Base-by-base conservation (phyloP, 2,329 filamentous ascomycete genomes). In the Raffaelea deltoideospora region DNA sequence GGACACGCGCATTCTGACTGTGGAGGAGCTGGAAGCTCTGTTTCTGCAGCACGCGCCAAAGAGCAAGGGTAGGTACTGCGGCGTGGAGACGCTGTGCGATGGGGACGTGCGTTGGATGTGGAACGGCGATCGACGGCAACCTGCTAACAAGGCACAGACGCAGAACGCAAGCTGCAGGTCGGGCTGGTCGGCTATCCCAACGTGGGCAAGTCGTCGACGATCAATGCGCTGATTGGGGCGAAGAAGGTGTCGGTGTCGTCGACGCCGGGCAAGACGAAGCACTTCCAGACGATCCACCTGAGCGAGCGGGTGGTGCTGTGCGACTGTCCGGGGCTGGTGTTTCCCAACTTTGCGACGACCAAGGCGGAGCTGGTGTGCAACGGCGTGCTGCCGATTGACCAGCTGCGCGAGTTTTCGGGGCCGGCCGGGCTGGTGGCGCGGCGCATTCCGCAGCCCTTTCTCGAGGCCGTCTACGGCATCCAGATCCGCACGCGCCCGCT, bases 181-280 rank as follows among this genome's bases (percentile, higher is more conserved):
- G 90, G 90, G 48, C 67, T 98, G 17, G 90, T 98, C 27, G 90
- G 90, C 41, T 98, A 98, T 59, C 90, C 90, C 51, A 98, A 98
- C 62, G 90, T 98, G 44, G 90, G 90, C 61, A 98, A 98, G 63
- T 98, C 92, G 1, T 95, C 87, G 34, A 98, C 90, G 14, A 98
- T 98, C 68, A 98, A 98, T 63, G 88, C 90, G 30, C 72, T 98
- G n/a, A 87, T 96, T 40, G 92, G 92, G 35, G 79, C 90, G 38
- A 98, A 96, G 65, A 98, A 96, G 62, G 90, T 98, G 6, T 96
- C 88, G 0, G 92, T 98, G 28, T 98, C 90, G 14, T 80, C 88
- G 13, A 98, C 90, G 1, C 90, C 90, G 4, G 90, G 90, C 55
- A 98, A 98, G 64, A 98, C 90, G 13, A 98, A 98, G 64, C 90